Conservation (phyloP, 306 rosid genomes). For the Cercis canadensis region DNA sequence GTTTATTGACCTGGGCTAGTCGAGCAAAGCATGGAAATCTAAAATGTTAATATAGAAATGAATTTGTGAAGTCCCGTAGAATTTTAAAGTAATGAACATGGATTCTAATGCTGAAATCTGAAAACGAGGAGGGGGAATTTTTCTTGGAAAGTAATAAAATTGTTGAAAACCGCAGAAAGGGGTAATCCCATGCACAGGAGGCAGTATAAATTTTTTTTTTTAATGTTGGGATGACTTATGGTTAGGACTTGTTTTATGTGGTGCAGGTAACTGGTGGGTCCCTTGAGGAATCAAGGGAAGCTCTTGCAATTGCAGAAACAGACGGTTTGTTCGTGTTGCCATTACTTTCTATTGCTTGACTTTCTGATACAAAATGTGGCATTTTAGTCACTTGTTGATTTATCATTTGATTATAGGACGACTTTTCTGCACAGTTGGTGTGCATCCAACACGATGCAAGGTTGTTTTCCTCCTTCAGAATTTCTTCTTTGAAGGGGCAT, state of each 20-base stretch:
- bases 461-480: slow-evolving; percentile 48
- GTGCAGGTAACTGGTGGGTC: slow-evolving; percentile 95
- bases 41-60: background rate
- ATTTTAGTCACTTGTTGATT: slow-evolving; percentile 36
- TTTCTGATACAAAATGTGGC: slow-evolving; percentile 27
- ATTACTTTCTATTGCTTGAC: slow-evolving; percentile 4
- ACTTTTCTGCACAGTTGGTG: slow-evolving; percentile 94
- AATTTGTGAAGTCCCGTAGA: slow-evolving; percentile 2
- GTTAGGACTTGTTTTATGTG: slow-evolving; percentile 37
- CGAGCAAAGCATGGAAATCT: slow-evolving; percentile 5
- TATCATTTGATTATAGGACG: slow-evolving; percentile 61
- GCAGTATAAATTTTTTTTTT: slow-evolving; percentile 4
- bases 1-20: background rate
- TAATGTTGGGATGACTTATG: background rate
- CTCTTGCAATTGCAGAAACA: slow-evolving; percentile 86
- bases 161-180: background rate
- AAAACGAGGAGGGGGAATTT: background rate
- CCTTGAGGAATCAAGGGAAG: slow-evolving; percentile 90
- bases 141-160: background rate
- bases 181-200: background rate
- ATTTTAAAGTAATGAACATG: background rate
- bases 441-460: slow-evolving; percentile 99
- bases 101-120: background rate
- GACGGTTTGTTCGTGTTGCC: slow-evolving; percentile 61
- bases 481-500: slow-evolving; percentile 11